Evolutionary conservation across 306 rosid species (phyloP), one percentile per base, ranked within the genome.

Genomic region (Quercus variabilis): DNA sequence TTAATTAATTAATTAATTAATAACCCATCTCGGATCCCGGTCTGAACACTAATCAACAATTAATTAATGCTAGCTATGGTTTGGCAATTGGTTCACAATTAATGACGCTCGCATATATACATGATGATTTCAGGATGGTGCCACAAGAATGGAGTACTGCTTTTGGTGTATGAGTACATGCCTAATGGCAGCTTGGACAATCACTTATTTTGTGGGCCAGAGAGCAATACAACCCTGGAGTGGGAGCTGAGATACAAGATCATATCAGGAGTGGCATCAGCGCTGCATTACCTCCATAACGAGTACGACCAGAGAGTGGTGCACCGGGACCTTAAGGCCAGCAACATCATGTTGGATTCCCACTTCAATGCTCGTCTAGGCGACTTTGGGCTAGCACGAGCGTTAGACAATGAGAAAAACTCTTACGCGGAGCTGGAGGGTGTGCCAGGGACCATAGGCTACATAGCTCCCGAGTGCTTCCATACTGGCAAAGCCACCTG

Each of bases 401-500:
- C 94, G 6, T 3, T 92, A 2, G 97, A 92, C 60, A 86, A 92
- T 13, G 97, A 87, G 69, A 87, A 86, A 51, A 90, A 88, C 30
- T 92, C 97, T 0, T 92, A 92, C 20, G 89, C 90, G 0, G 93
- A 90, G 77, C 19, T 90, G 0, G 92, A 79, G 56, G 93, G 97
- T 2, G 80, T 92, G n/a, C 94, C 79, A 2, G 97, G 97, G 43
- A 92, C 97, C 0, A 78, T 92, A 83, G 97, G 97, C 1, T 92
- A 92, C 87, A 92, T 92, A 1, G 97, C 94, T 2, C 93, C 97
- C 0, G 97, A 92, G 73, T 92, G 97, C 81, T 92, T 92, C 67
- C 97, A 92, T 84, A 92, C 94, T 0, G 97, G 91, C 11, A 85
- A 75, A 31, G 97, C 97, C 31, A 81, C 97, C 11, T 74, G 94